Base-by-base conservation (phyloP, 2,329 filamentous ascomycete species). In the Parafenestella ontariensis region DNA sequence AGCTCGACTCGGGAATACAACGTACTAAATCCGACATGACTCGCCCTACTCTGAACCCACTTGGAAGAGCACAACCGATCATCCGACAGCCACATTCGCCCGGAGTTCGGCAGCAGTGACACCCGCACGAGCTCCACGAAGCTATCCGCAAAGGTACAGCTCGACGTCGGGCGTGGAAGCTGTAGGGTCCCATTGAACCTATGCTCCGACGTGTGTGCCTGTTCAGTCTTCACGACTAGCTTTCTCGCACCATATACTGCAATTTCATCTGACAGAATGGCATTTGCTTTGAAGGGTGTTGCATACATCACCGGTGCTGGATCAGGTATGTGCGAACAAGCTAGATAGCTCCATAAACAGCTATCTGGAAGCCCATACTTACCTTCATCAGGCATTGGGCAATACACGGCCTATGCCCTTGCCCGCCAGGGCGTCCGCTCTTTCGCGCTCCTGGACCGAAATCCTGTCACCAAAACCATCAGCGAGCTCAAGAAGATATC, bases 261-360 rank as follows among this genome's bases (percentile, higher is more conserved):
- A n/a, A n/a, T n/a, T n/a, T n/a, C n/a, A n/a, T 23, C 21, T 17
- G 15, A 24, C 34, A 59, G 44, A 3, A 80, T 80, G 77, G 63
- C 73, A 13, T 66, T 72, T 33, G 68, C 80, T 26, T 69, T 82
- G 26, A 75, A 73, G 54, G 80, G 80, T 41, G 77, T 79, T 33
- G 80, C 80, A 18, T 81, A 82, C 58, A 77, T 83, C 46, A 82
- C 80, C 3, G 81, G 79, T 26, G 79, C 79, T 31, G 79, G 76
- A 18, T 81, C 79, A 41, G 79, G 79, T 79, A 68, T 55, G 69
- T 36, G 40, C 40, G 15, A 20, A 10, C 24, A 23, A 17, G 15
- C 11, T 43, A 10, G 17, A 31, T n/a, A 15, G 37, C 37, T 40
- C n/a, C 18, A 23, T 10, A 23, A 5, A 24, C 15, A 21, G 29